Conservation (phyloP, 192 early-diverging fungal genomes). For the Lunasporangiospora selenospora region DNA sequence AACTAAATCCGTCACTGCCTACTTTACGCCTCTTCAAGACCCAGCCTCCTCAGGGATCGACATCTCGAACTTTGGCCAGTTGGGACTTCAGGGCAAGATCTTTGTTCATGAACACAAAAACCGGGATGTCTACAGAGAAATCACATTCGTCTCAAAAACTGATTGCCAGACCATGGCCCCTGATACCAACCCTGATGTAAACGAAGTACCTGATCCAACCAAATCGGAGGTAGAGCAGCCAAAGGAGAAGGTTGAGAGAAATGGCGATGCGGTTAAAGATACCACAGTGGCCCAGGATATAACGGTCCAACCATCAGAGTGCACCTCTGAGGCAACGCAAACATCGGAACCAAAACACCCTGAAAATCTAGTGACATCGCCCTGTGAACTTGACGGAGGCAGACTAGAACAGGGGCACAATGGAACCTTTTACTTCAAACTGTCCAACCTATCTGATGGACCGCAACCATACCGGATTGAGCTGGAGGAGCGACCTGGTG, state of each 20-base stretch:
- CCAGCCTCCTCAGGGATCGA: neutral
- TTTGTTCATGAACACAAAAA: constrained; percentile 87
- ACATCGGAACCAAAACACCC: neutral
- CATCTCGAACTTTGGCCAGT: constrained; percentile 23
- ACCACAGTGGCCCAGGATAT: neutral
- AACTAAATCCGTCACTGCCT: constrained; percentile 69
- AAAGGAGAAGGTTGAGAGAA: too few species aligned
- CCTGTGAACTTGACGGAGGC: constrained; percentile 56
- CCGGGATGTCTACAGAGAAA: constrained; percentile 74
- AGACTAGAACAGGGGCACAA: constrained; percentile 55
- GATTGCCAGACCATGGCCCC: constrained; percentile 14
- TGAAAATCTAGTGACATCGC: constrained; percentile 51
- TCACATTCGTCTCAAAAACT: constrained; percentile 65
- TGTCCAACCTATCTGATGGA: constrained; percentile 49
- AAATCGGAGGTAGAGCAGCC: too few species aligned
- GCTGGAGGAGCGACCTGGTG: neutral
- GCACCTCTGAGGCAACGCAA: neutral
- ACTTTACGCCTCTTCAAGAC: constrained; percentile 56
- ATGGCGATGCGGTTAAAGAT: neutral
- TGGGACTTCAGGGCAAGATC: constrained; percentile 56
- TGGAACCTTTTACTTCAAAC: constrained; percentile 58
- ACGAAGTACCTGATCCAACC: too few species aligned
- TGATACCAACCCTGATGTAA: neutral
- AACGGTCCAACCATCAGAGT: too few species aligned
- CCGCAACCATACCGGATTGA: constrained; percentile 46